Evolutionary conservation across 1,284 basidiomycete species (phyloP).

Genomic region (Boletellus dicymbophilus): DNA sequence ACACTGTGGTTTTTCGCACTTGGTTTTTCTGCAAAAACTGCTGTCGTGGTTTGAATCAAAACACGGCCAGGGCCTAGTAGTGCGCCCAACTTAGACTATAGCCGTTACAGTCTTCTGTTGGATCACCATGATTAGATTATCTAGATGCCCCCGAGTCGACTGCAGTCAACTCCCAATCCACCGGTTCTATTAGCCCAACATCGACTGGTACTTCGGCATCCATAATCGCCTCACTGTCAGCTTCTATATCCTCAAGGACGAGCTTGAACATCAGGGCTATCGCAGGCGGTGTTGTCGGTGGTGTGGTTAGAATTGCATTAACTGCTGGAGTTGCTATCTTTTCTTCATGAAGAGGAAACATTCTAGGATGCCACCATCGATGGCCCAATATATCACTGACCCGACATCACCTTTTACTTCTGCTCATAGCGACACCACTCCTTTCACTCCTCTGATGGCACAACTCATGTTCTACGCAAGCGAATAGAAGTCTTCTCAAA

Average conservation of each 20-base stretch:
- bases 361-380: constrained; percentile 13
- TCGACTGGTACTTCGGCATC: constrained; percentile 1
- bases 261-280: constrained; percentile 24
- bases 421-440: constrained; percentile 3
- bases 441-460: constrained; percentile 20
- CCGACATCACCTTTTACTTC: constrained; percentile 1
- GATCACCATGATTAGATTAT: neutral
- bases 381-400: constrained; percentile 6
- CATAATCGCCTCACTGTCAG: neutral
- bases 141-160: constrained; percentile 33
- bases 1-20: too few relatives aligned
- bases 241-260: neutral
- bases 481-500: neutral
- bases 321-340: constrained; percentile 26
- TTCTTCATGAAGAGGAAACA: constrained; percentile 31
- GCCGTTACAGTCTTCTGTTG: too few relatives aligned
- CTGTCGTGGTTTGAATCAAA: too few relatives aligned
- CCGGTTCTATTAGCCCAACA: constrained; percentile 4
- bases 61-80: too few relatives aligned
- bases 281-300: constrained; percentile 43
- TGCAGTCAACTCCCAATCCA: constrained; percentile 20
- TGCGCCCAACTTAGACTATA: too few relatives aligned
- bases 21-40: too few relatives aligned
- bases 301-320: constrained; percentile 31
- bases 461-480: constrained; percentile 35